Percentiles rank a stretch among this genome's conserved stretches.
Conservation (phyloP, 768 basidiomycete species). For the Phallus indusiatus region DNA sequence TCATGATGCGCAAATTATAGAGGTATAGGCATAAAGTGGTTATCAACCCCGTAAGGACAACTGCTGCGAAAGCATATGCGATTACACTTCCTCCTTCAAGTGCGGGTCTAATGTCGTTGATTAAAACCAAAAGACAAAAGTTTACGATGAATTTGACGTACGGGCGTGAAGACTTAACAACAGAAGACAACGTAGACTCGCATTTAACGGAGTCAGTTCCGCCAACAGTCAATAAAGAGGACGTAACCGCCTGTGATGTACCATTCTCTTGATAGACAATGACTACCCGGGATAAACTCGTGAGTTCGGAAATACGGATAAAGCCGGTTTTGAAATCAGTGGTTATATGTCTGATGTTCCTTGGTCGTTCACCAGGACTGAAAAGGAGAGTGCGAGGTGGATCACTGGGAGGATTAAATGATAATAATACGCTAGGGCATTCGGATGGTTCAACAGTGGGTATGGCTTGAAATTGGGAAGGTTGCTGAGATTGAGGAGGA, state of each 20-base stretch:
- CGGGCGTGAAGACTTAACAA: background rate
- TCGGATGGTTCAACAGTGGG: background rate
- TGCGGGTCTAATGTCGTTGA: background rate
- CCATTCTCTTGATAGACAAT: background rate
- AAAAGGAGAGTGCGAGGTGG: slow-evolving; percentile 3
- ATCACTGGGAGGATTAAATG: background rate
- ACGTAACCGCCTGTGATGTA: background rate
- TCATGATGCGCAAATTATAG: background rate
- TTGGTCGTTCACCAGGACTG: background rate
- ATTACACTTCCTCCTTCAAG: background rate
- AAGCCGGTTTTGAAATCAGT: background rate
- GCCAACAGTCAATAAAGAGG: background rate
- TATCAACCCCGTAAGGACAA: background rate
- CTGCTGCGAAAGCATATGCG: background rate
- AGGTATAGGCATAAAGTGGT: background rate
- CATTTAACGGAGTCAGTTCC: background rate
- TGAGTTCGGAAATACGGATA: background rate
- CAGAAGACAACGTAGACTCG: too few relatives aligned
- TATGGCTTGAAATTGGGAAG: background rate
- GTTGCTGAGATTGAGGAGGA: background rate
- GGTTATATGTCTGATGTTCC: background rate
- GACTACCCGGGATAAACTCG: slow-evolving; percentile 4
- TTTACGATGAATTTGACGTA: background rate
- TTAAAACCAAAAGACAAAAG: background rate
- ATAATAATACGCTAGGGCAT: background rate